These are phyloP conservation scores for Phytopythium chamaehyphon DNA, from an alignment of 352 stramenopile species.

Conservation along the genomic window DNA sequence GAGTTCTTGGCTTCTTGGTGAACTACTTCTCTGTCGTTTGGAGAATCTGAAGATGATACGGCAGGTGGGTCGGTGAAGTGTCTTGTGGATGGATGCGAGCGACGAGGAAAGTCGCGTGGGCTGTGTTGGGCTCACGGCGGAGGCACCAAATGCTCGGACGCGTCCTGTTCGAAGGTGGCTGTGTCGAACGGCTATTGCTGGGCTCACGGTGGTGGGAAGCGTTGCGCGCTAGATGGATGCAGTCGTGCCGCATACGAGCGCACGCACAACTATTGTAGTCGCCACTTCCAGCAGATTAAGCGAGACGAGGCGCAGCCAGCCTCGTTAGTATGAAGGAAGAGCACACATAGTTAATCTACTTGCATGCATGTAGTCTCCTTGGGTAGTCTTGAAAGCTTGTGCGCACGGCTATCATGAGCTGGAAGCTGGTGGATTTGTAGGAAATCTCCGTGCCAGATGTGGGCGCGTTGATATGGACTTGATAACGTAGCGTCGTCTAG, in stretches of 20 bases:
- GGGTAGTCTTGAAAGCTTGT: no score
- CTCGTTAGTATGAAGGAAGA: no score
- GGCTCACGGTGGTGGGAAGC: slow-evolving; percentile 37
- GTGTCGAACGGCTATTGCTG: slow-evolving; percentile 37
- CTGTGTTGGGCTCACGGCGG: slow-evolving; percentile 33
- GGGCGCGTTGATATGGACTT: no score
- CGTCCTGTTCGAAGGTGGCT: slow-evolving; percentile 25
- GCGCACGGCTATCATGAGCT: no score
- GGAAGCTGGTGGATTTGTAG: no score
- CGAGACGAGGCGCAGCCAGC: slow-evolving; percentile 8
- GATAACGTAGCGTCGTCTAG: no score
- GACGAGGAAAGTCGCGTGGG: slow-evolving; percentile 31
- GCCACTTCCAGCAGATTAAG: slow-evolving; percentile 21
- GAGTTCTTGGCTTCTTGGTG: not conserved
- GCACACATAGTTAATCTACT: no score
- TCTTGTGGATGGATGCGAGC: slow-evolving; percentile 20
- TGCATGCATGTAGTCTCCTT: no score
- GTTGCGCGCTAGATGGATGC: slow-evolving; percentile 25
- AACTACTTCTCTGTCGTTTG: not conserved
- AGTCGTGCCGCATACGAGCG: slow-evolving; percentile 30
- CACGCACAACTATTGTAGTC: slow-evolving; percentile 36
- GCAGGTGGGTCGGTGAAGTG: slow-evolving; percentile 4
- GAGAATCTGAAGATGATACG: no score
- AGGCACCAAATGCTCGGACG: slow-evolving; percentile 27
- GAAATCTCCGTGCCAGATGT: no score